Base-by-base conservation (phyloP, 2,329 filamentous ascomycete genomes). In the Plenodomus lindquistii region DNA sequence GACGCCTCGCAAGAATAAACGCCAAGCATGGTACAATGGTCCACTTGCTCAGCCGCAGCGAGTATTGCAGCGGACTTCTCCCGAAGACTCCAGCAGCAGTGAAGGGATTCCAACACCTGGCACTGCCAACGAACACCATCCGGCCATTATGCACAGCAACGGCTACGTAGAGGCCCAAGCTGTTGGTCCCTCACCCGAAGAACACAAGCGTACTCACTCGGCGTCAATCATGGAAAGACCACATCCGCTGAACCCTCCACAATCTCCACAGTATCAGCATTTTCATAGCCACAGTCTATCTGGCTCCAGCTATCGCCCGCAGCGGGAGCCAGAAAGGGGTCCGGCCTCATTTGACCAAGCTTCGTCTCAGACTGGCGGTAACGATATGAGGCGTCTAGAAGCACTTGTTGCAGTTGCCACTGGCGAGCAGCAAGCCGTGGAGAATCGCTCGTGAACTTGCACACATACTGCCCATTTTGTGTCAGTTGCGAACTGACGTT, bases 11-110 rank as follows among this genome's bases (percentile, higher is more conserved):
- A 84, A 83, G 54, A 76, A 75, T 22, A 89, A 88, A 64, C 81
- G 88, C 2, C 85, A 86, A 50, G 88, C 81, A 1, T 91, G 87
- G 87, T 90, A 90, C 60, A 84, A 89, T 48, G 81, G 79, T 10
- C 79, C 80, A 20, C 53, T 76, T 16, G 52, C 59, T 29, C 57
- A 70, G 43, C 50, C 62, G 8, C 56, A 59, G 22, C 54, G 60
- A 43, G 57, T 50, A n/a, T 51, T 66, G 34, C 77, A 79, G 43
- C 75, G 80, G 11, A 80, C 79, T 0, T 82, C 80, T 2, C 80
- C 80, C 1, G 80, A 80, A 57, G 80, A 80, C 46, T 81, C 79
- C 0, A 80, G 77, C 41, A 79, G 79, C 52, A 82, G 79, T 50
- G 80, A 82, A 56, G 79, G 78, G 15, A 73, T 81, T 8, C 79